Conservation (phyloP, 305 asterid genomes). For the Solanum hybrid region DNA sequence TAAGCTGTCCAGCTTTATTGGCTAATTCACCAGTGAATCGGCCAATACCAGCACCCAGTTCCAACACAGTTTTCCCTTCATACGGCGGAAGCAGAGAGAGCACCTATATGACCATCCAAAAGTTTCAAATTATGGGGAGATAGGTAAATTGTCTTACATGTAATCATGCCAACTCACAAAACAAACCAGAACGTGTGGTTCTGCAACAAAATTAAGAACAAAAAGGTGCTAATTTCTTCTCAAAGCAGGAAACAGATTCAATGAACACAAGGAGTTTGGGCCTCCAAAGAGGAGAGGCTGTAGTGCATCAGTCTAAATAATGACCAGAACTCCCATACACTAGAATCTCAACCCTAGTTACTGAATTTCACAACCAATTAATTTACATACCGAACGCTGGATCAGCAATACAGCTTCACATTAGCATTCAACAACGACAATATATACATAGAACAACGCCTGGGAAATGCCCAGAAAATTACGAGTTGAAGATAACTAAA, state of each 20-base stretch:
- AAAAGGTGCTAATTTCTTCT: neutral
- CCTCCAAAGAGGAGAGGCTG: neutral
- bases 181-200: neutral
- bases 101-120: constrained; percentile 34
- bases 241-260: neutral
- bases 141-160: neutral
- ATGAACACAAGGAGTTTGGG: neutral
- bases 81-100: constrained; percentile 76
- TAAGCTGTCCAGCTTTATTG: constrained; percentile 52
- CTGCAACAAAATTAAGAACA: neutral
- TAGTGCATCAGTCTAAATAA: neutral
- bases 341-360: neutral
- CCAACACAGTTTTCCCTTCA: constrained; percentile 76
- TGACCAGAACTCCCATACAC: neutral
- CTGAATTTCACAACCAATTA: neutral
- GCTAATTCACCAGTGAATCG: constrained; percentile 94
- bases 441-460: neutral
- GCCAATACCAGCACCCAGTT: constrained; percentile 99
- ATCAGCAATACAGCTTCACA: neutral
- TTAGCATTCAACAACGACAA: neutral
- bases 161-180: neutral
- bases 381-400: neutral
- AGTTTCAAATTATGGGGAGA: neutral
- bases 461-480: neutral
- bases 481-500: neutral